phyloP scores from a whole-genome alignment of 2,329 filamentous ascomycete genomes.

The Fusarium equiseti region DNA sequence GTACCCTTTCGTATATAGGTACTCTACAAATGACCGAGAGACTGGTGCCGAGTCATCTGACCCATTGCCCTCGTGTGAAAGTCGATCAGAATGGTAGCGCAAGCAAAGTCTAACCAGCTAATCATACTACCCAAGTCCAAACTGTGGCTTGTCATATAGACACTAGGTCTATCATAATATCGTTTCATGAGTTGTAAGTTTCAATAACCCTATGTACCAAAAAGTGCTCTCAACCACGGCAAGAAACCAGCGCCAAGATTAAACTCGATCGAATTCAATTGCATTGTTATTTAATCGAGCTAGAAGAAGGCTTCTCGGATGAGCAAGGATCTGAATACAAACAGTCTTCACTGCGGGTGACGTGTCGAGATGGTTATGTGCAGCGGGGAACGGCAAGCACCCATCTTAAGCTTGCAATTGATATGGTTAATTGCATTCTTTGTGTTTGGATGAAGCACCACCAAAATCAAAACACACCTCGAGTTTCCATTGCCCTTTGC shows the following conservation, averaged over 20 bases:
- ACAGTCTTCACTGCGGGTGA: constrained; percentile 9
- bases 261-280: not conserved
- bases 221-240: not conserved
- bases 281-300: not conserved
- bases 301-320: not conserved
- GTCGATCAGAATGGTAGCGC: not conserved
- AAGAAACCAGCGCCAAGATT: not conserved
- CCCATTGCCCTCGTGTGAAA: constrained; percentile 10
- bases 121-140: no score
- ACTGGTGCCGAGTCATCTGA: constrained; percentile 18
- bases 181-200: not conserved
- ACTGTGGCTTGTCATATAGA: not conserved
- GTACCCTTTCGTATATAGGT: constrained; percentile 35
- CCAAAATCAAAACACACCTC: not conserved
- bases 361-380: constrained; percentile 29
- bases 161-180: not conserved
- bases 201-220: not conserved
- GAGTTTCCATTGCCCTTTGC: not conserved
- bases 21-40: constrained; percentile 5
- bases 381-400: constrained; percentile 40
- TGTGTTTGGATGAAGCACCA: not conserved
- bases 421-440: constrained; percentile 20
- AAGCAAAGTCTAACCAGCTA: not conserved
- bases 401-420: constrained; percentile 17
- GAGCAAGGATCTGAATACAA: constrained; percentile 3